Conservation (phyloP, 2,329 filamentous ascomycete species). For the Knufia petricola region DNA sequence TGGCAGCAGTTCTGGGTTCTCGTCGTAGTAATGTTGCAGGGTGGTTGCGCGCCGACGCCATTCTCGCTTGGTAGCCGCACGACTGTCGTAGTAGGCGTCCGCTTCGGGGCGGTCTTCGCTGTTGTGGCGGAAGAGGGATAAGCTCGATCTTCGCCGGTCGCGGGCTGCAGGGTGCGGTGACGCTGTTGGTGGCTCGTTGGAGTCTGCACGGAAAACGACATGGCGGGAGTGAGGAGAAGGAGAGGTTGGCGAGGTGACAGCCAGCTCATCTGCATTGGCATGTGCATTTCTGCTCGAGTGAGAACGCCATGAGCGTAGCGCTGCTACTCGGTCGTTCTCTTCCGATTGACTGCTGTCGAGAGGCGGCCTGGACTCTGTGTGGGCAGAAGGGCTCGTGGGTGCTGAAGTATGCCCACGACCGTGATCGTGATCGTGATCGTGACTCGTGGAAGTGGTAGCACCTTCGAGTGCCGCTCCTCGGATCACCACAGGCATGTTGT, state of each 20-base stretch:
- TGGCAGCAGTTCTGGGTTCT: conserved; percentile 21
- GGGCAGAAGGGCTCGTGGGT: not conserved
- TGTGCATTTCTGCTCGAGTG: conserved; percentile 1
- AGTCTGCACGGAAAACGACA: conserved; percentile 2
- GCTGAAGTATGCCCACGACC: too few species aligned
- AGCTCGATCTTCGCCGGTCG: conserved; percentile 7
- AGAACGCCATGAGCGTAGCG: conserved; percentile 17
- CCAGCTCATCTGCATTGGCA: too few species aligned
- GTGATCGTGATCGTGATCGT: too few species aligned
- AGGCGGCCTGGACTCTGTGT: not conserved
- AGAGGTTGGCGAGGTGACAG: conserved; percentile 4
- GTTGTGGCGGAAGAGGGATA: conserved; percentile 13
- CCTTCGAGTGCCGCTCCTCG: not conserved
- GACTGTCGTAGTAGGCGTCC: conserved; percentile 23
- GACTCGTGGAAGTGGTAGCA: too few species aligned
- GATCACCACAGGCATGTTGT: conserved; percentile 1
- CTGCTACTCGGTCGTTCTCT: not conserved
- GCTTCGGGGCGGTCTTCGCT: conserved; percentile 14
- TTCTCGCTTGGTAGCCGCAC: conserved; percentile 23
- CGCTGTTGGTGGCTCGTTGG: not conserved
- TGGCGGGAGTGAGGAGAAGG: not conserved
- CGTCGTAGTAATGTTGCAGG: conserved; percentile 21
- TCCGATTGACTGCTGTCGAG: not conserved
- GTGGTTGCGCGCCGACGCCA: conserved; percentile 22
- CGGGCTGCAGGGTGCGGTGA: not conserved